Base-by-base conservation (phyloP, 768 basidiomycete genomes). In the Hypholoma fasciculare region DNA sequence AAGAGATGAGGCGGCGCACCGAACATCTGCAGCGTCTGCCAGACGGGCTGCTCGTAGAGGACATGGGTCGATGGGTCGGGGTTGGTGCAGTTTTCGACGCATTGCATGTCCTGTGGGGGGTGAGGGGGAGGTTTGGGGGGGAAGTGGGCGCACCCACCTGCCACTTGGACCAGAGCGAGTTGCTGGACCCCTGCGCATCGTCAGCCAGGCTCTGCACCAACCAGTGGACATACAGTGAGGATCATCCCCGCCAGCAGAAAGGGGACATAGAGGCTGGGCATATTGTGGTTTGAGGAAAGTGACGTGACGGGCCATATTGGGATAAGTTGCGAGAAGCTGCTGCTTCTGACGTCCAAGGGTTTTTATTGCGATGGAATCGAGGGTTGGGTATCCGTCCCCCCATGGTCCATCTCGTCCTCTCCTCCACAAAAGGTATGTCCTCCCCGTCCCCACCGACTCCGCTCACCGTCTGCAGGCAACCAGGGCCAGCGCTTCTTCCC, bases 161-260 rank as follows among this genome's bases (percentile, higher is more conserved):
- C 83, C 84, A 94, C 72, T 93, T 93, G 72, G 79, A 82, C 86
- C 88, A 92, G 19, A 93, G 75, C 2, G 89, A 90, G 69, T 92
- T 94, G 67, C 83, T 86, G 60, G 90, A 85, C 54, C 90, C 90
- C 89, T 90, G 67, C 54, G 48, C 49, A 44, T 27, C 30, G 37
- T 13, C 11, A 7, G 23, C 6, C 26, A 3, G 56, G 14, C 19
- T 36, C 39, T 7, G 47, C 34, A 44, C 48, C 13, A 26, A 17
- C 38, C 19, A 23, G 17, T 2, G 50, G n/a, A 71, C 79, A 20
- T 58, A 90, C 92, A 16, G 92, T 96, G 58, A 95, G 73, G 68
- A 98, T 90, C 96, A 97, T 97, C 49, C 96, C 95, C 55, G 79
- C 86, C 16, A 98, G 86, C 70, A 98, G 89, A 67, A 90, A 67